Evolutionary conservation across 176 grass and related monocot genomes (phyloP), one percentile per base, ranked within the genome.

Genomic region (Panicum miliaceum): DNA sequence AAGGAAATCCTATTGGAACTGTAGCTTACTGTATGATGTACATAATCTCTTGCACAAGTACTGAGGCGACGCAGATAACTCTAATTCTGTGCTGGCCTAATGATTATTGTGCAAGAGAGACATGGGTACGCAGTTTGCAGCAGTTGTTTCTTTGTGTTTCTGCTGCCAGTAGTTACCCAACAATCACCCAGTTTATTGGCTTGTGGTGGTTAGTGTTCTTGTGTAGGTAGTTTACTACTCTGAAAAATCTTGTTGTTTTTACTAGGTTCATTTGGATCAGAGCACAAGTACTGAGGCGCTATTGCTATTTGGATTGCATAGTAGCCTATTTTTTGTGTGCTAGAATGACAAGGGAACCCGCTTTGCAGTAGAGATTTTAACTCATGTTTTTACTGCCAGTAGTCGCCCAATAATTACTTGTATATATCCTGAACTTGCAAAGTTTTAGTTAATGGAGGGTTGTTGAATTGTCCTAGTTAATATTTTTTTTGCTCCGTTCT

Each of bases 211-310:
- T 66, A 23, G 8, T 58, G 37, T 6, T 64, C 11, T 11, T 13
- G 13, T 53, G 7, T 68, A 56, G 10, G 26, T 41, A 9, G 11
- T 54, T 8, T 7, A 8, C n/a, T 32, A 32, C 29, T 32, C 29
- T 32, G 29, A 32, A 32, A 41, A 18, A 9, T 4, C 6, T 7
- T 45, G 45, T 47, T 65, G 8, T 2, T 43, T 66, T 50, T 26
- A n/a, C 46, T 79, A 22, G 10, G 12, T 5, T 75, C 1, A 19
- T 19, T 67, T 81, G 2, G 14, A 50, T 46, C 26, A 51, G 15
- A 84, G 87, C 76, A 85, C 87, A 68, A 52, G 87, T 89, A 89
- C 87, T 89, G 82, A 89, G 76, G 87, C 68, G 26, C 38, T 57
- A 71, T 79, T 29, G 76, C 61, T 27, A 16, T 75, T 73, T 45